Base-by-base conservation (phyloP, 2,329 filamentous ascomycete species). In the Sphaerulina populicola region DNA sequence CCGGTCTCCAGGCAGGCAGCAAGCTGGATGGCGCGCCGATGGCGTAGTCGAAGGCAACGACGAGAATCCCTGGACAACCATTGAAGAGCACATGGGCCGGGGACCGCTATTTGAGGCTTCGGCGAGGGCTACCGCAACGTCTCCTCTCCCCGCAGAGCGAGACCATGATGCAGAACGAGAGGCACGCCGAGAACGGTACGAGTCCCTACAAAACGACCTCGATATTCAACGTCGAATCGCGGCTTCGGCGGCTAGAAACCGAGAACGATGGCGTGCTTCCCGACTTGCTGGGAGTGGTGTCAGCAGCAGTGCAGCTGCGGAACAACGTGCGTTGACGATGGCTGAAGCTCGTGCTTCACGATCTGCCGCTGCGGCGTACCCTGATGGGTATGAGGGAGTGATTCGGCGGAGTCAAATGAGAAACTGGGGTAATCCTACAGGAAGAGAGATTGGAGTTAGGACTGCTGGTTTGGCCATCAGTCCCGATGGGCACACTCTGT, bases 381-480 rank as follows among this genome's bases (percentile, higher is more conserved):
- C 57, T 14, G 59, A 63, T 12, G 60, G 57, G 8, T 63, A 65
- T 29, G 61, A 64, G 44, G 49, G 54, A 11, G 40, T 60, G 10
- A 37, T 57, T n/a, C 44, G 59, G 45, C 48, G 59, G 5, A 49
- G 37, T 27, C 51, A 47, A 47, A 53, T 56, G 49, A 45, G 50
- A 39, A 44, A 39, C 36, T 50, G 47, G 47, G 40, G 48, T 14
- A 52, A 53, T n/a, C 41, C 47, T 38, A 52, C 50, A n/a, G 56
- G 52, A 5, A 51, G 56, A 6, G 59, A 62, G 15, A 57, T 68
- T 35, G 72, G 71, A 1, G 67, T 73, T 18, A 60, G 72, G 33
- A 75, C 72, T 15, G 72, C 73, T 5, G 74, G 74, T 4, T 57
- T 76, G 47, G 73, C 73, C 4, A 72, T 75, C 64, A 75, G 72